phyloP scores from a whole-genome alignment of 768 basidiomycete species.

The Xanthoconium purpureum region DNA sequence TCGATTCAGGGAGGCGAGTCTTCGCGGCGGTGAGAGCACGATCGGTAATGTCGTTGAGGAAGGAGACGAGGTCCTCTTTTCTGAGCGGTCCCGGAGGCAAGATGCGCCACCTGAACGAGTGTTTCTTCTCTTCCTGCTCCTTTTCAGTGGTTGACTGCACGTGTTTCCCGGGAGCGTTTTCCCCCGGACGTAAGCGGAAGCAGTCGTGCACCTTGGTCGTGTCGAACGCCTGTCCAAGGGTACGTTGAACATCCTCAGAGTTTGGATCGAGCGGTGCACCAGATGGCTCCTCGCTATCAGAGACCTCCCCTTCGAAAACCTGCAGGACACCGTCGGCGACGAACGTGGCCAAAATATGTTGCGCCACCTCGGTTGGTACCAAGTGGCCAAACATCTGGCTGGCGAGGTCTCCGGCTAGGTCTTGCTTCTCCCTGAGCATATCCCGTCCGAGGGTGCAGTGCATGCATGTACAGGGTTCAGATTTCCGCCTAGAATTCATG shows the following conservation, averaged over 20 bases:
- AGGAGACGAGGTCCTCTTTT: not conserved
- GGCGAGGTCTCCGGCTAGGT: constrained; percentile 3
- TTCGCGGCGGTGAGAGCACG: not conserved
- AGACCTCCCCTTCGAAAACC: not conserved
- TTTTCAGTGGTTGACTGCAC: not conserved
- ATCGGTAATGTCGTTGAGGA: constrained; percentile 7
- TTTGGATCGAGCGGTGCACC: not conserved
- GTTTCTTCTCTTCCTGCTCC: not conserved
- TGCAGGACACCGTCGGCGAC: not conserved
- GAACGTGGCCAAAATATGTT: not conserved
- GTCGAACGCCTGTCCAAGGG: not conserved
- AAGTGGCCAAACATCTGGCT: constrained; percentile 7
- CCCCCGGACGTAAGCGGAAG: not conserved
- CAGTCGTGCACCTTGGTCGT: not conserved
- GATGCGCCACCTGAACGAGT: not conserved
- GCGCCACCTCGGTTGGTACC: not conserved
- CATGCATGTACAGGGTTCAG: not conserved
- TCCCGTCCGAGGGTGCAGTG: not conserved
- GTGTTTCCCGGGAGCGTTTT: not conserved
- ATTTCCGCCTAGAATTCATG: not conserved
- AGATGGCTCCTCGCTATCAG: not conserved
- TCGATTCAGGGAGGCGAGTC: not conserved
- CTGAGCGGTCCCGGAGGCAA: not conserved
- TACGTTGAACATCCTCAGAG: not conserved
- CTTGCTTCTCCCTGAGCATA: not conserved